A percentile compares a stretch with the other conserved stretches of the same genome.
These are phyloP conservation scores for Hemileccinum impolitum DNA, from an alignment of 768 basidiomycete genomes.

Conservation along the genomic window DNA sequence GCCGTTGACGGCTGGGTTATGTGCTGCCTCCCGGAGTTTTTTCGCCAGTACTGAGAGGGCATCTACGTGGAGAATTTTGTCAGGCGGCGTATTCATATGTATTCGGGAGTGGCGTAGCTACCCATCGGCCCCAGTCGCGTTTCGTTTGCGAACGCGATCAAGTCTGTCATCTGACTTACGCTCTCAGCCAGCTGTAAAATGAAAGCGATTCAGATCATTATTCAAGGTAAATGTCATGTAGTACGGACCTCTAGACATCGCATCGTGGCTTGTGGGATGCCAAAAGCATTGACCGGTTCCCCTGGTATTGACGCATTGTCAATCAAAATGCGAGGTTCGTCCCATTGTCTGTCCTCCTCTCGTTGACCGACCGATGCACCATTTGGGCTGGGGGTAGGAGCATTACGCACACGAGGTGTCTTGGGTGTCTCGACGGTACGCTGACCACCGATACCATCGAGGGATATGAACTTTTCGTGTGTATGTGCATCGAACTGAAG, in stretches of 20 bases:
- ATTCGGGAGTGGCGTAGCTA: conserved; percentile 39
- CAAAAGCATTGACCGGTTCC: conserved; percentile 85
- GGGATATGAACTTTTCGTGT: conserved; percentile 72
- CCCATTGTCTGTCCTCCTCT: conserved; percentile 61
- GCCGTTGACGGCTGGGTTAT: conserved; percentile 14
- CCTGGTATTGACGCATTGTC: conserved; percentile 67
- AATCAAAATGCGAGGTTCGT: conserved; percentile 61
- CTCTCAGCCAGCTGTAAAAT: conserved; percentile 68
- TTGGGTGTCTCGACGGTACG: conserved; percentile 43
- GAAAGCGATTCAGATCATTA: conserved; percentile 4
- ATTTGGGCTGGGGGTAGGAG: conserved; percentile 34
- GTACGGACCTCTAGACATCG: conserved; percentile 71
- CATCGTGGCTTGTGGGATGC: conserved; percentile 88
- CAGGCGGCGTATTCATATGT: conserved; percentile 21
- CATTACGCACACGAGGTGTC: conserved; percentile 33
- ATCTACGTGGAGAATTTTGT: conserved; percentile 35
- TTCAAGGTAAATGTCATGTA: background rate
- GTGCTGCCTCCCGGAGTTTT: conserved; percentile 34
- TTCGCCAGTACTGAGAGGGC: conserved; percentile 41
- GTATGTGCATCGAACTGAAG: conserved; percentile 69
- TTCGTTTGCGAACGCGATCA: conserved; percentile 63
- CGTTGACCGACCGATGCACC: conserved; percentile 23
- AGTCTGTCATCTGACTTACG: conserved; percentile 74
- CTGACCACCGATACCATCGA: conserved; percentile 57
- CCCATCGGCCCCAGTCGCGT: conserved; percentile 59